Evolutionary conservation across 495 filamentous ascomycete genomes (phyloP), one percentile per base, ranked within the genome.

Genomic region (Xylaria longipes): DNA sequence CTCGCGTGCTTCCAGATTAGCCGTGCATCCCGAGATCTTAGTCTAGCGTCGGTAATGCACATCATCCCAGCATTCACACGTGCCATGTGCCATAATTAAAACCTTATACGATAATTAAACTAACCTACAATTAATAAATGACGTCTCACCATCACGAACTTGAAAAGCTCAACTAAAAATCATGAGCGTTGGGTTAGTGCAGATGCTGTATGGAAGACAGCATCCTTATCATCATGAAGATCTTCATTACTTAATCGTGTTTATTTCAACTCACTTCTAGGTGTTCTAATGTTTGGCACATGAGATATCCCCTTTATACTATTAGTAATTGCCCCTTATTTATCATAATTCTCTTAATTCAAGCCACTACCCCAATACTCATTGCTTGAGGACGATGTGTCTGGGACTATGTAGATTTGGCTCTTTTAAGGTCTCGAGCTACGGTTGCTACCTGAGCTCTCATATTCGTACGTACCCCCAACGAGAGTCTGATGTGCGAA

Each of bases 21-120:
- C 68, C 60, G 68, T 31, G 58, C 41, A 62, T 61, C 57, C 35
- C 56, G 68, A 70, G 68, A 70, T 70, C 68, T 70, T 70, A 60
- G 57, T 37, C 31, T 60, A 70, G 68, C 68, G 58, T 64, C 68
- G 68, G 68, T 9, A 70, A 70, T 64, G 68, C 68, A 64, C 45
- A 64, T 70, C 68, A 70, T 70, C 68, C 68, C 25, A 56, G 68
- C 22, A 60, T 35, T 29, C 46, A 33, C 68, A 70, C 68, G 68
- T 70, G 68, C 68, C 48, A 39, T 64, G 33, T 48, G 41, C 37
- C 45, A 56, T 56, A 15, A n/a, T n/a, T n/a, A n/a, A n/a, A 29
- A 25, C 52, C 52, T 29, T 15, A 56, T 17, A 27, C 20, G 17
- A 56, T 56, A 31, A 56, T 56, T 25, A 22, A 50, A 6, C 50